These are phyloP conservation scores for Gracilaria gracilis DNA, from an alignment of 23 red algal genomes.

Conservation along the genomic window DNA sequence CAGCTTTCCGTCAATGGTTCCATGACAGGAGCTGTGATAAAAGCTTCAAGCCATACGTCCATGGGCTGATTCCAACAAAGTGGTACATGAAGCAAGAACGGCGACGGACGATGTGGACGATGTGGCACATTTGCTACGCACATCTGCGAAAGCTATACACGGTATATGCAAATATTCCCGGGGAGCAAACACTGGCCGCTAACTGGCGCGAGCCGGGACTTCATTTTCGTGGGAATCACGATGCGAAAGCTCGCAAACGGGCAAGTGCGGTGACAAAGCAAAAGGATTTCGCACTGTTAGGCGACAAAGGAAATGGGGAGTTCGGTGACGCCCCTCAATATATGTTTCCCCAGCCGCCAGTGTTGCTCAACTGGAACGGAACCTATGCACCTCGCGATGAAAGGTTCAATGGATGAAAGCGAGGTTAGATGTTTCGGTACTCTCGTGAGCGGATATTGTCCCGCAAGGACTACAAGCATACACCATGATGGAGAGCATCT, in stretches of 20 bases:
- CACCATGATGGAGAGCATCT: too few relatives aligned
- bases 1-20: conserved; percentile 70
- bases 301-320: neutral
- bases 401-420: too few relatives aligned
- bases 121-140: conserved; percentile 77
- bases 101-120: conserved; percentile 68
- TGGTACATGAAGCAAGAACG: conserved; percentile 81
- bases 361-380: conserved; percentile 45
- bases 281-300: conserved; percentile 30
- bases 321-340: neutral
- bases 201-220: conserved; percentile 71
- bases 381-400: conserved; percentile 1
- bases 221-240: conserved; percentile 46
- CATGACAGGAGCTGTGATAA: conserved; percentile 31
- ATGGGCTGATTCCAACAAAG: conserved; percentile 49
- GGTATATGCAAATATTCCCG: conserved; percentile 69
- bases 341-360: conserved; percentile 8
- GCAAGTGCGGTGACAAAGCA: conserved; percentile 38
- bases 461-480: too few relatives aligned
- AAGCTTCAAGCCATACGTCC: conserved; percentile 61
- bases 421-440: too few relatives aligned
- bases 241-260: neutral
- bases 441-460: too few relatives aligned
- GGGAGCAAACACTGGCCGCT: conserved; percentile 56
- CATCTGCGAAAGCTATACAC: conserved; percentile 39